Conservation (phyloP, 805 yeast genomes). For the Teunomyces gatunensis region DNA sequence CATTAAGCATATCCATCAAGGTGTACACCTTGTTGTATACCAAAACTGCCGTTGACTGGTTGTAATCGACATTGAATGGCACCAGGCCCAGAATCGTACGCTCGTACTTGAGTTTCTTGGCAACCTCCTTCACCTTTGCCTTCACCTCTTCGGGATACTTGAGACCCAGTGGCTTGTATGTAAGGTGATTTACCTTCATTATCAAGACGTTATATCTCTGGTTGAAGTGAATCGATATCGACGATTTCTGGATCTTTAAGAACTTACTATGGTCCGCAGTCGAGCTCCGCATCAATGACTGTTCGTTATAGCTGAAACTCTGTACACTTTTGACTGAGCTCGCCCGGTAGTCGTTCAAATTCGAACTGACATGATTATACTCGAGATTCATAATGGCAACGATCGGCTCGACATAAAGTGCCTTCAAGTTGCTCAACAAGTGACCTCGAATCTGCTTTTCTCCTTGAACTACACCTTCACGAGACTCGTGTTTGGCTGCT, state of each 20-base stretch:
- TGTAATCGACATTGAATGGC: constrained; percentile 11
- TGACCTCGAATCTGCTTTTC: constrained; percentile 37
- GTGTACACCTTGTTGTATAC: constrained; percentile 24
- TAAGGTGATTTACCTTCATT: constrained; percentile 21
- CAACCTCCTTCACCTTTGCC: constrained; percentile 15
- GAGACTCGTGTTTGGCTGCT: constrained; percentile 13
- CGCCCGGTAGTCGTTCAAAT: constrained; percentile 23
- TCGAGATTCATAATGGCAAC: constrained; percentile 32
- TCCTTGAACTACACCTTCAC: constrained; percentile 12
- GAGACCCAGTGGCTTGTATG: constrained; percentile 12
- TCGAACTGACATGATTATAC: constrained; percentile 29
- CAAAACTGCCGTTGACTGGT: constrained; percentile 18
- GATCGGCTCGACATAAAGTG: constrained; percentile 39
- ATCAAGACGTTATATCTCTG: constrained; percentile 20
- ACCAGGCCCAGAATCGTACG: constrained; percentile 9
- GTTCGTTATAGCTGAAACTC: constrained; percentile 10
- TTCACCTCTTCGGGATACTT: constrained; percentile 13
- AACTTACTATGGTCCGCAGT: constrained; percentile 3
- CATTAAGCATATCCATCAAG: constrained; percentile 13
- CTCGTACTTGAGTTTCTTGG: constrained; percentile 15
- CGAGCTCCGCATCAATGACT: not conserved
- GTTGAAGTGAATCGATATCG: constrained; percentile 19
- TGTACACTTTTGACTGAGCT: constrained; percentile 23
- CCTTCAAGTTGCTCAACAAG: constrained; percentile 31
- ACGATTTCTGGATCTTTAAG: constrained; percentile 13